phyloP scores from a whole-genome alignment of 805 yeast species.

The Starmerella sirachaensis region DNA sequence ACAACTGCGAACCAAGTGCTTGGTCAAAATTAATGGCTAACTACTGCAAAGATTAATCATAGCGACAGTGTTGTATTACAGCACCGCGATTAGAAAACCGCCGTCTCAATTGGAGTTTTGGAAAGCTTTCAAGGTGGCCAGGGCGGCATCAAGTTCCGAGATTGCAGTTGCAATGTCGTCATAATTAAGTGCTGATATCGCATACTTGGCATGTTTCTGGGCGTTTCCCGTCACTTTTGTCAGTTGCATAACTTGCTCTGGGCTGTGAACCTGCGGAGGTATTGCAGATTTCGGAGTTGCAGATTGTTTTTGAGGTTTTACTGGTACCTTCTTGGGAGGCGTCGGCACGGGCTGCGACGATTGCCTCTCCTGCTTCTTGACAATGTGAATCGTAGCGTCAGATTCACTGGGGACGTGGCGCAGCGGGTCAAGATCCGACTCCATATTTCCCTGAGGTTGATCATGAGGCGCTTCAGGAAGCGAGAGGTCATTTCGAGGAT shows the following conservation, averaged over 20 bases:
- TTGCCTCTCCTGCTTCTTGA: no score
- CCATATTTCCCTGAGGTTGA: slow-evolving; percentile 14
- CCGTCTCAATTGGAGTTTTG: not conserved
- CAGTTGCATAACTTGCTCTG: slow-evolving; percentile 26
- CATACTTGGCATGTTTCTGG: slow-evolving; percentile 56
- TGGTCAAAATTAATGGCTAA: no score
- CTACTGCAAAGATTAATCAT: no score
- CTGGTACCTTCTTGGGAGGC: slow-evolving; percentile 5
- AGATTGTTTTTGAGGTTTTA: slow-evolving; percentile 4
- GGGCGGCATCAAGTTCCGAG: slow-evolving; percentile 39
- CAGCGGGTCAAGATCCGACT: slow-evolving; percentile 4
- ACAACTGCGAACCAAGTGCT: no score
- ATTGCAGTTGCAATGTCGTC: slow-evolving; percentile 60
- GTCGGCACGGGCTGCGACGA: not conserved
- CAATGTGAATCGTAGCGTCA: no score
- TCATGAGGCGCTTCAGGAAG: slow-evolving; percentile 17
- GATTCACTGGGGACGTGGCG: slow-evolving; percentile 5
- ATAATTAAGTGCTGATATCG: slow-evolving; percentile 60
- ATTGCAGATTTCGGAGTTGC: not conserved
- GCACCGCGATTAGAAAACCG: no score
- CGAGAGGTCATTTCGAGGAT: slow-evolving; percentile 6
- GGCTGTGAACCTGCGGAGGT: not conserved
- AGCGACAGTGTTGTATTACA: no score
- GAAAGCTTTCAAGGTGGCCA: slow-evolving; percentile 27
- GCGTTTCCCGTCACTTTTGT: slow-evolving; percentile 33